Percentiles rank a stretch among this genome's conserved stretches.
These are phyloP conservation scores for Blastocystis sp. DNA, from an alignment of 352 stramenopile genomes.

Conservation along the genomic window DNA sequence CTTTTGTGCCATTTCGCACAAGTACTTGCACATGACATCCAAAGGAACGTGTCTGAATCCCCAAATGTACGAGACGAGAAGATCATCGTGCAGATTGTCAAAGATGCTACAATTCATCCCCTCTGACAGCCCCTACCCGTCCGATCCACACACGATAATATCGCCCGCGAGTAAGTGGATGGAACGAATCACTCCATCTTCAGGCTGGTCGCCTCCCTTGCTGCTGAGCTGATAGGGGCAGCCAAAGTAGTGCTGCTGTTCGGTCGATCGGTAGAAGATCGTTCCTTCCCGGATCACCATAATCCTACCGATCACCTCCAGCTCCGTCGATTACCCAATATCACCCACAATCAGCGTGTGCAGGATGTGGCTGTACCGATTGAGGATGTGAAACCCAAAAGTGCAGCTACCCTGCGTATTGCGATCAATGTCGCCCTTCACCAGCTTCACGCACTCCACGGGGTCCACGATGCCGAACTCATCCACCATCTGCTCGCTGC, in stretches of 20 bases:
- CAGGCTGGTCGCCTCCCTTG: constrained; percentile 52
- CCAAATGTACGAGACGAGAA: constrained; percentile 65
- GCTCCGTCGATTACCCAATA: constrained; percentile 1
- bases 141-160: constrained; percentile 53
- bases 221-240: constrained; percentile 56
- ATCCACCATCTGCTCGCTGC: constrained; percentile 63
- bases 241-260: constrained; percentile 65
- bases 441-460: constrained; percentile 66
- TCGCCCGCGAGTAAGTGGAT: constrained; percentile 50
- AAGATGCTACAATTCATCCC: constrained; percentile 24
- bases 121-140: constrained; percentile 1
- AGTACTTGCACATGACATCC: constrained; percentile 68
- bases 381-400: constrained; percentile 63
- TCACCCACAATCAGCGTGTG: constrained; percentile 63
- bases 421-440: constrained; percentile 54
- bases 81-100: constrained; percentile 63
- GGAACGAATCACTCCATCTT: constrained; percentile 62
- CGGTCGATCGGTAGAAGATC: constrained; percentile 66
- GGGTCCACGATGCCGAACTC: constrained; percentile 67
- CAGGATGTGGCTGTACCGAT: constrained; percentile 65
- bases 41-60: constrained; percentile 57
- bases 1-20: constrained; percentile 67
- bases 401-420: constrained; percentile 65
- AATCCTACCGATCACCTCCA: constrained; percentile 4
- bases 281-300: constrained; percentile 63